A percentile compares a stretch with the other conserved stretches of the same genome.
These are phyloP conservation scores for Exophiala aquamarina DNA, from an alignment of 2,329 filamentous ascomycete genomes.

Conservation along the genomic window DNA sequence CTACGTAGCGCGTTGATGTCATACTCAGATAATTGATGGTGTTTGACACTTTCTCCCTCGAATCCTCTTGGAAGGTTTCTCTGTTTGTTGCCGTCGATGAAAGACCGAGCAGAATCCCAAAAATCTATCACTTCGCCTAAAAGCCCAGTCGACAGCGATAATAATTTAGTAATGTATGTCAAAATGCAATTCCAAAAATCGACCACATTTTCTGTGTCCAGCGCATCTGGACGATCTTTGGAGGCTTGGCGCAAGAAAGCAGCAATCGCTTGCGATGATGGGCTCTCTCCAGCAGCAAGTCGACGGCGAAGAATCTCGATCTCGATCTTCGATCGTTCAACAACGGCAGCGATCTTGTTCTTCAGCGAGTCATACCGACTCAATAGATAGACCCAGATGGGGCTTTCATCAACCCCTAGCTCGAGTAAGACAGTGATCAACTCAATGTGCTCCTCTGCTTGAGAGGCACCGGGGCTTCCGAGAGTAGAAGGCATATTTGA, in stretches of 20 bases:
- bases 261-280: conserved; percentile 67
- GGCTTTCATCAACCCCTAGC: conserved; percentile 90
- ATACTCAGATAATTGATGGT: conserved; percentile 75
- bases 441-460: conserved; percentile 84
- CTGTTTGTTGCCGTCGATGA: conserved; percentile 84
- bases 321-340: conserved; percentile 85
- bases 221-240: conserved; percentile 64
- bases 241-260: conserved; percentile 73
- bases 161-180: conserved; percentile 68
- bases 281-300: conserved; percentile 72
- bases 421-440: conserved; percentile 87
- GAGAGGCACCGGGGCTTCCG: conserved; percentile 50
- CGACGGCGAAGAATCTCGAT: conserved; percentile 86
- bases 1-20: conserved; percentile 72
- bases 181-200: conserved; percentile 92
- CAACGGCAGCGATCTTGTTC: conserved; percentile 74
- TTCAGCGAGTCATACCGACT: conserved; percentile 89
- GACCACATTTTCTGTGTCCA: conserved; percentile 78
- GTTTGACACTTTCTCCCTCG: conserved; percentile 74
- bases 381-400: conserved; percentile 92
- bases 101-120: conserved; percentile 88
- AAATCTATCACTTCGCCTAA: conserved; percentile 89
- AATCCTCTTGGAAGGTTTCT: conserved; percentile 75
- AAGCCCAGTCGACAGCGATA: conserved; percentile 74
- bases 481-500: conserved; percentile 63